phyloP scores from a whole-genome alignment of 179 eudicot genomes.

The Silene vulgaris region DNA sequence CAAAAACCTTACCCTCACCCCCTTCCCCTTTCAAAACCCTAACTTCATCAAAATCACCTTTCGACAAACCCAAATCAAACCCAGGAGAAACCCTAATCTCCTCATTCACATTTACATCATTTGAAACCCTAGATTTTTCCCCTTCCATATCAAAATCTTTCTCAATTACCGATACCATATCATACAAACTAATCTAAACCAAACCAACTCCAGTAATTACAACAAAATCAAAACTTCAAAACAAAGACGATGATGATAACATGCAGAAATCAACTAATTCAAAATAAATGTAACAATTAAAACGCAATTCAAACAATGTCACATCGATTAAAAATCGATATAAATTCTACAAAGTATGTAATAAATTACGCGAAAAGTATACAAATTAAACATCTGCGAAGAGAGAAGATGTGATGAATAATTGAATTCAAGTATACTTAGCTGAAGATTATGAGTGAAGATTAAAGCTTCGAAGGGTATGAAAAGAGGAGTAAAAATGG shows the following conservation, averaged over 20 bases:
- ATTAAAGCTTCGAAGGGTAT: slow-evolving; percentile 11
- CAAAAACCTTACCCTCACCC: slow-evolving; percentile 27
- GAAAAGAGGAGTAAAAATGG: slow-evolving; percentile 14
- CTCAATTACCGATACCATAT: slow-evolving; percentile 35
- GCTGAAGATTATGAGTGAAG: slow-evolving; percentile 1
- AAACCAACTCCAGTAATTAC: slow-evolving; percentile 4
- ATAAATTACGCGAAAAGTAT: neutral
- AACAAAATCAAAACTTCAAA: slow-evolving; percentile 6
- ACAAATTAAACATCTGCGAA: slow-evolving; percentile 8
- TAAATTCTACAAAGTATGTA: neutral
- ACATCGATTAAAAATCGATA: slow-evolving; percentile 11
- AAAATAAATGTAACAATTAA: neutral
- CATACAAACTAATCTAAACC: neutral
- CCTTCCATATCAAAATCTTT: slow-evolving; percentile 32
- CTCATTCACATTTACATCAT: slow-evolving; percentile 23
- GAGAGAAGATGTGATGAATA: neutral
- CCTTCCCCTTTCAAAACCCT: slow-evolving; percentile 29
- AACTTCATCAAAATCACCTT: slow-evolving; percentile 18
- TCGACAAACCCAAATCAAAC: slow-evolving; percentile 7
- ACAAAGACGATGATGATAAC: neutral
- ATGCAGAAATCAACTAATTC: neutral
- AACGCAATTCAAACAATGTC: slow-evolving; percentile 17
- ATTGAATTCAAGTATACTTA: neutral
- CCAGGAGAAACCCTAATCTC: slow-evolving; percentile 28
- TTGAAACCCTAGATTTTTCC: slow-evolving; percentile 28